These are phyloP conservation scores for Pythium scleroteichum DNA, from an alignment of 352 stramenopile genomes.

Conservation along the genomic window DNA sequence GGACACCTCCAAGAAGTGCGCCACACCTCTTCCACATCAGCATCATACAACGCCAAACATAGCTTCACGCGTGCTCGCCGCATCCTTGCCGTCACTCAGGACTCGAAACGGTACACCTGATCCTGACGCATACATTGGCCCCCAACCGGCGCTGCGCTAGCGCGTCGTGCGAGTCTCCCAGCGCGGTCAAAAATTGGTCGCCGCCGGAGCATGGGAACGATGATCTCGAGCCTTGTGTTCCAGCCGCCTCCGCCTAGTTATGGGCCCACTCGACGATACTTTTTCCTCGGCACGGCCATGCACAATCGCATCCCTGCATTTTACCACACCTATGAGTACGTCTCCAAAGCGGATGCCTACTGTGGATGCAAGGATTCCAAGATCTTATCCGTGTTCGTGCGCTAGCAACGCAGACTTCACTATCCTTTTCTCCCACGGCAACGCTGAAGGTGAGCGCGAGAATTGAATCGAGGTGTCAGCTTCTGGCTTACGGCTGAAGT, in stretches of 20 bases:
- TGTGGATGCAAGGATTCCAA: too few relatives aligned
- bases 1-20: conserved; percentile 23
- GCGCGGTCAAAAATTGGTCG: background rate
- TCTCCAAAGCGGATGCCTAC: background rate
- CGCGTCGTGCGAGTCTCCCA: background rate
- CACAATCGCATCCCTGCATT: conserved; percentile 94
- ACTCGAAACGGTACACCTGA: background rate
- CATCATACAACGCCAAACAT: conserved; percentile 17
- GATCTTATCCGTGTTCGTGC: too few relatives aligned
- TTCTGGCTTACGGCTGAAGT: background rate
- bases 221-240: conserved; percentile 86
- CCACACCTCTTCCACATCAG: conserved; percentile 12
- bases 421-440: conserved; percentile 97
- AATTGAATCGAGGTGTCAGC: background rate
- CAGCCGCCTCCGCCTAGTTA: conserved; percentile 84
- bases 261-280: conserved; percentile 84
- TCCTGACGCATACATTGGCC: conserved; percentile 1
- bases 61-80: conserved; percentile 15
- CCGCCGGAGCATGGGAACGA: conserved; percentile 60
- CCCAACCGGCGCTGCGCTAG: background rate
- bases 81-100: background rate
- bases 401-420: conserved; percentile 93
- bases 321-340: conserved; percentile 91
- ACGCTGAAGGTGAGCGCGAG: conserved; percentile 86
- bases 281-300: conserved; percentile 91